Evolutionary conservation across 441 rosid genomes (phyloP), one percentile per base, ranked within the genome.

Genomic region (Pelargonium citronellum): DNA sequence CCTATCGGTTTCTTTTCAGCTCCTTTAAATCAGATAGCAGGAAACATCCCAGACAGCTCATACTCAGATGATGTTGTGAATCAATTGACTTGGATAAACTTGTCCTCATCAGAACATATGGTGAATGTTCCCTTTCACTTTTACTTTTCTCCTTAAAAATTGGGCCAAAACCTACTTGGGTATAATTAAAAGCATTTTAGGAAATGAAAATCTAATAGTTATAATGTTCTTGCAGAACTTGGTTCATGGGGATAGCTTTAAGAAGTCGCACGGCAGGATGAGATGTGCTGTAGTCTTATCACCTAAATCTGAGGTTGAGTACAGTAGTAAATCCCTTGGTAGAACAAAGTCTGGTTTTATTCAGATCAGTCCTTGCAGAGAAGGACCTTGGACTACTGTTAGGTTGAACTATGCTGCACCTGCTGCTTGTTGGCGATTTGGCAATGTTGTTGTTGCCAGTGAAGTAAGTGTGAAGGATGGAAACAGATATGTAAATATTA

Each of bases 301-400:
- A 49, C 78, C 89, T 24, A 82, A 75, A 75, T 71, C 85, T 71
- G 89, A 87, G 73, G 82, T 72, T 62, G 84, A 79, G 77, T 83
- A 82, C 55, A 76, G 67, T 72, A 76, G 80, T 71, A 78, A 85
- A 47, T 67, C 82, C 65, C 34, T 66, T 55, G 44, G 73, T 71
- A 79, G 73, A 46, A 81, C 78, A 82, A 85, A 85, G 82, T 87
- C 92, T 77, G 97, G 97, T 75, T 83, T 85, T 81, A 83, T 95
- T 77, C 97, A 89, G 86, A 95, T 95, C 70, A 95, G 99, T 81
- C 99, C 99, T 73, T 82, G 86, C 71, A 78, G 81, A 76, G 91
- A 77, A 79, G 99, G 99, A 71, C 99, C 99, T 68, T 95, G 99
- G 99, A 91, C 98, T 62, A 78, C 92, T 27, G 94, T 91, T 77